Base-by-base conservation (phyloP, 1,284 basidiomycete species). In the Heliocybe sulcata region DNA sequence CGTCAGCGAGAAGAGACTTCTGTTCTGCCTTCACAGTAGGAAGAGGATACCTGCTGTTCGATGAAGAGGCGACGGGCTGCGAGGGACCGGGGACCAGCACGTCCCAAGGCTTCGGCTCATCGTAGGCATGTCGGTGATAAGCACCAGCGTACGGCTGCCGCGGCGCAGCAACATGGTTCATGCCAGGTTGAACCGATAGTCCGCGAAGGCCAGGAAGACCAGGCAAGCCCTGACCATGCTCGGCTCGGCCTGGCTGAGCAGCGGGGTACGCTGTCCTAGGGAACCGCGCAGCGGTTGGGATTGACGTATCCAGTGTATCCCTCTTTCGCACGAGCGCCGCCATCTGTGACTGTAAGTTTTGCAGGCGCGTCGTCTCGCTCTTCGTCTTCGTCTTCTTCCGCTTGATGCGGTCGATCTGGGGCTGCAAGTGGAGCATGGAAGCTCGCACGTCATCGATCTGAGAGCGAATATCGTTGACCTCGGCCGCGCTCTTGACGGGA, bases 361-460 rank as follows among this genome's bases (percentile, higher is more conserved):
- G 19, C 4, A 72, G 62, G 25, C 69, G 61, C 1, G 67, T 72
- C 9, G 55, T 9, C 35, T 75, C 71, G 0, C 62, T 56, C 58
- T 67, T 68, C 10, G 62, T 63, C 51, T 64, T 66, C 8, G 52
- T 63, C 10, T 48, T 53, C 60, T 73, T 74, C 27, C 64, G 59
- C 35, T 53, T 23, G 3, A 64, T 54, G 8, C 61, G 60, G 27
- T 66, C 61, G 9, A 69, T 54, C 0, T 57, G 31, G 1, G n/a
- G 51, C 33, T 68, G 61, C 3, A 61, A 29, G 12, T 55, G 51
- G 0, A 59, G 60, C 3, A 74, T 69, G 48, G 60, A 12, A 0
- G 26, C 22, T 45, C 71, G 67, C 6, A 74, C 45, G 3, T 67
- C 61, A 2, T 57, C 45, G 14, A 73, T 64, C 47, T 64, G 54